These are phyloP conservation scores for Phaseolus coccineus DNA, from an alignment of 331 rosid genomes.

Conservation along the genomic window DNA sequence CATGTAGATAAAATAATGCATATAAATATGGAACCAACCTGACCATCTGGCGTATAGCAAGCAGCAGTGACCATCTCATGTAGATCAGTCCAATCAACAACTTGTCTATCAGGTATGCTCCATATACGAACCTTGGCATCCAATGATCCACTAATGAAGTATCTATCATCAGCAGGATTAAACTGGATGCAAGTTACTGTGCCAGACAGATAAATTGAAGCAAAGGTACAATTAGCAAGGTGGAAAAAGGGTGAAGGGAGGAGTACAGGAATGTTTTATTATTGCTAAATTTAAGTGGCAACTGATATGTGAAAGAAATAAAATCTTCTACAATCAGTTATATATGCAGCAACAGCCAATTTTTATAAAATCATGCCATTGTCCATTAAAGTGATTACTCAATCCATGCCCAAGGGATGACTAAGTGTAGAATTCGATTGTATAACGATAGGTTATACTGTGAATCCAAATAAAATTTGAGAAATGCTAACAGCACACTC, in stretches of 20 bases:
- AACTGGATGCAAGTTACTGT: constrained; percentile 99
- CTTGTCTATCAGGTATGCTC: constrained; percentile 95
- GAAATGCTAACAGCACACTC: not conserved
- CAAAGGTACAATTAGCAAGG: constrained; percentile 52
- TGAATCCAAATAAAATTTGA: constrained; percentile 18
- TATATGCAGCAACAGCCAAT: not conserved
- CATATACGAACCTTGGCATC: constrained; percentile 98
- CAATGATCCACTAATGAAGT: constrained; percentile 98
- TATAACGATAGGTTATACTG: not conserved
- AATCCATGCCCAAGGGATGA: constrained; percentile 3
- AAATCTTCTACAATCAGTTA: not conserved
- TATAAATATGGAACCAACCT: constrained; percentile 66
- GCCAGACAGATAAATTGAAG: constrained; percentile 55
- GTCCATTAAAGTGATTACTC: not conserved
- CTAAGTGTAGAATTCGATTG: not conserved
- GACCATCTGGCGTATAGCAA: constrained; percentile 99
- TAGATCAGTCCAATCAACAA: constrained; percentile 95
- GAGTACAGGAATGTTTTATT: constrained; percentile 21
- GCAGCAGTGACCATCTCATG: constrained; percentile 99
- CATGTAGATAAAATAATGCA: not conserved
- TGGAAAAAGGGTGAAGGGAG: not conserved
- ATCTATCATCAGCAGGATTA: constrained; percentile 94
- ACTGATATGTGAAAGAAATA: not conserved
- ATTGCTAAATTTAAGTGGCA: constrained; percentile 10
- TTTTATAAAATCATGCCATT: not conserved